phyloP scores from a whole-genome alignment of 176 grass and related monocot species.

The Eragrostis nindensis region DNA sequence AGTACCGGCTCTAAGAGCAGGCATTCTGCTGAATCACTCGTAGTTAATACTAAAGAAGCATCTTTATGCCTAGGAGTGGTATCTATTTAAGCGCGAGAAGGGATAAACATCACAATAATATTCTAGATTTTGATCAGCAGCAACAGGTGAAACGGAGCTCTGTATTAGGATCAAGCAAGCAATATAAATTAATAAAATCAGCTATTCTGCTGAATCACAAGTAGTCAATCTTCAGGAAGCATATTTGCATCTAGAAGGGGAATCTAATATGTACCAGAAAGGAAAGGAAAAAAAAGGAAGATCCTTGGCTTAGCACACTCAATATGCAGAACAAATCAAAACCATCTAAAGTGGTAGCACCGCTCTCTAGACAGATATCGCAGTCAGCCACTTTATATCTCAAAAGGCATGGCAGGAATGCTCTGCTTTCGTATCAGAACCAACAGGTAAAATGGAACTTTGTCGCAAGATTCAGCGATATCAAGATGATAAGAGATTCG shows the following conservation, averaged over 20 bases:
- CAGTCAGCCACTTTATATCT: conserved; percentile 19
- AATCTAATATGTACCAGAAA: background rate
- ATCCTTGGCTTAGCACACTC: background rate
- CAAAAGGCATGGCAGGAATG: conserved; percentile 32
- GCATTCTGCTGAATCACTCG: background rate
- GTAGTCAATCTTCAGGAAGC: background rate
- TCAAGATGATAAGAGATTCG: background rate
- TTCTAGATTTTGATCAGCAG: conserved; percentile 13
- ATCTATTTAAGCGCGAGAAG: background rate
- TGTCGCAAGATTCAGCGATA: conserved; percentile 16
- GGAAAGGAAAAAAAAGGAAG: background rate
- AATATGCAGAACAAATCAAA: conserved; percentile 1
- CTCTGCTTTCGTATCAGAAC: conserved; percentile 15
- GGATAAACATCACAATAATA: conserved; percentile 24
- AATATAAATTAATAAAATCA: background rate
- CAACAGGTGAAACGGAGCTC: background rate
- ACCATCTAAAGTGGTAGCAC: conserved; percentile 27
- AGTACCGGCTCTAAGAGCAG: background rate
- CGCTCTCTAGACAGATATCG: background rate
- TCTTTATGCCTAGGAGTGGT: background rate
- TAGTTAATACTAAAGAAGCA: background rate
- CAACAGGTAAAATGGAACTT: conserved; percentile 15
- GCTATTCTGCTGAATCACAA: background rate
- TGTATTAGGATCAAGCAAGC: background rate
- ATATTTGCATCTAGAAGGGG: background rate